Percentiles rank a stretch among this genome's conserved stretches.
Evolutionary conservation across 2,329 filamentous ascomycete species (phyloP).

Genomic region (Davidsoniella eucalypti): DNA sequence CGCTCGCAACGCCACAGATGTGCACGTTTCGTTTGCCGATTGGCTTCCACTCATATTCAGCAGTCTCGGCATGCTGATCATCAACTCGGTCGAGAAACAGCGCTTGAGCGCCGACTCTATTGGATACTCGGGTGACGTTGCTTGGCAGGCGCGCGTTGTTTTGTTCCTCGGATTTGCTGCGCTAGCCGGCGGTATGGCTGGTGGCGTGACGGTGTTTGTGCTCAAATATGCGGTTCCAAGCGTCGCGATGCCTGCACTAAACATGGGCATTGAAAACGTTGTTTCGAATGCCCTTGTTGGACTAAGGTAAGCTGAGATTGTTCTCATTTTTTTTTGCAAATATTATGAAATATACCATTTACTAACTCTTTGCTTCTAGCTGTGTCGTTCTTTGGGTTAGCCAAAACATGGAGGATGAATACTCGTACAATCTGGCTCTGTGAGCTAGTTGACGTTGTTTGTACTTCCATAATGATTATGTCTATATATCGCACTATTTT

Average conservation of each 20-base stretch:
- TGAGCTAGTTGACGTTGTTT: constrained; percentile 19
- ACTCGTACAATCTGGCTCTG: constrained; percentile 49
- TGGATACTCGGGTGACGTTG: constrained; percentile 45
- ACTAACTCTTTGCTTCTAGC: constrained; percentile 21
- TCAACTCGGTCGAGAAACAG: constrained; percentile 53
- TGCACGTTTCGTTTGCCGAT: constrained; percentile 50
- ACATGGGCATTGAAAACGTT: constrained; percentile 51
- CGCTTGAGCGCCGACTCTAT: constrained; percentile 47
- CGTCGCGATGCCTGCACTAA: constrained; percentile 41
- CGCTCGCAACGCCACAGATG: constrained; percentile 38
- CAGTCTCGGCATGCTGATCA: constrained; percentile 52
- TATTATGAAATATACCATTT: not conserved
- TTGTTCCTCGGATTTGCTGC: constrained; percentile 50
- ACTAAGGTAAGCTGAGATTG: constrained; percentile 30
- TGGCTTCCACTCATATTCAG: constrained; percentile 54
- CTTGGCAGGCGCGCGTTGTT: constrained; percentile 52
- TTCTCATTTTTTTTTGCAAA: not conserved
- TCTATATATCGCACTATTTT: not conserved
- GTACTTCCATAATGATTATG: constrained; percentile 1
- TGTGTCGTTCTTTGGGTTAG: constrained; percentile 50
- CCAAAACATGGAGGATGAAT: constrained; percentile 60
- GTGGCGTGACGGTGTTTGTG: constrained; percentile 51
- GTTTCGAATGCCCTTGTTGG: constrained; percentile 48
- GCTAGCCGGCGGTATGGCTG: constrained; percentile 51
- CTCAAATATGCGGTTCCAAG: constrained; percentile 44